Conservation (phyloP, 2,329 filamentous ascomycete species). For the Aaosphaeria pasadenensis region DNA sequence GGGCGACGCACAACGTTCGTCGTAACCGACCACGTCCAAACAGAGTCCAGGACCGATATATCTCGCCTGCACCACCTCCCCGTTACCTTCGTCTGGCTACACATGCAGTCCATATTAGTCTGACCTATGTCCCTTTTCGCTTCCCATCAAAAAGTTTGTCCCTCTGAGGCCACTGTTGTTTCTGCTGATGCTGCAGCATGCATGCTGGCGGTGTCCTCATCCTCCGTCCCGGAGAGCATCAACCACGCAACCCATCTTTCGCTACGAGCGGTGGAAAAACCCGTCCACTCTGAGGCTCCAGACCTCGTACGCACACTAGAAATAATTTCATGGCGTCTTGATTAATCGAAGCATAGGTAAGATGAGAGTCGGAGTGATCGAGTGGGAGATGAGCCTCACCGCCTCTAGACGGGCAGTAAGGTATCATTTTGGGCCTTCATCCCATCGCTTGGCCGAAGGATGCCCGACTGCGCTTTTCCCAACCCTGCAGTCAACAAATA, state of each 20-base stretch:
- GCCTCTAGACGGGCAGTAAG: conserved; percentile 24
- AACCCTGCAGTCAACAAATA: conserved; percentile 53
- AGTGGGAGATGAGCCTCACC: conserved; percentile 2
- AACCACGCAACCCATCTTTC: conserved; percentile 31
- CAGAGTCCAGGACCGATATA: neutral
- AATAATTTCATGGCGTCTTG: too few relatives aligned
- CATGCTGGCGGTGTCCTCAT: conserved; percentile 38
- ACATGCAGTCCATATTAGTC: conserved; percentile 17
- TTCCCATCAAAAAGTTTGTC: conserved; percentile 59
- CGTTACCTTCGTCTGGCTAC: neutral
- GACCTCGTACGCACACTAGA: too few relatives aligned
- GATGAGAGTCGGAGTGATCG: too few relatives aligned
- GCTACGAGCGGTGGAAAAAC: too few relatives aligned
- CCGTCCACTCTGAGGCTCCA: too few relatives aligned
- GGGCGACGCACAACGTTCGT: too few relatives aligned
- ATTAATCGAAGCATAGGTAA: too few relatives aligned
- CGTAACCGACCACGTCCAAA: too few relatives aligned
- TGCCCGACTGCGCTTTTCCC: conserved; percentile 60
- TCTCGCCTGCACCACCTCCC: neutral
- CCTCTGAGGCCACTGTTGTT: conserved; percentile 44
- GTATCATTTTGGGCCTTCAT: conserved; percentile 39
- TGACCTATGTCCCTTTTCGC: conserved; percentile 66
- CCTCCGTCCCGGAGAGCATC: conserved; percentile 69
- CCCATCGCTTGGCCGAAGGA: conserved; percentile 45
- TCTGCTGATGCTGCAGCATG: conserved; percentile 52